phyloP scores from a whole-genome alignment of 2,329 filamentous ascomycete species.

The Phialophora expanda region DNA sequence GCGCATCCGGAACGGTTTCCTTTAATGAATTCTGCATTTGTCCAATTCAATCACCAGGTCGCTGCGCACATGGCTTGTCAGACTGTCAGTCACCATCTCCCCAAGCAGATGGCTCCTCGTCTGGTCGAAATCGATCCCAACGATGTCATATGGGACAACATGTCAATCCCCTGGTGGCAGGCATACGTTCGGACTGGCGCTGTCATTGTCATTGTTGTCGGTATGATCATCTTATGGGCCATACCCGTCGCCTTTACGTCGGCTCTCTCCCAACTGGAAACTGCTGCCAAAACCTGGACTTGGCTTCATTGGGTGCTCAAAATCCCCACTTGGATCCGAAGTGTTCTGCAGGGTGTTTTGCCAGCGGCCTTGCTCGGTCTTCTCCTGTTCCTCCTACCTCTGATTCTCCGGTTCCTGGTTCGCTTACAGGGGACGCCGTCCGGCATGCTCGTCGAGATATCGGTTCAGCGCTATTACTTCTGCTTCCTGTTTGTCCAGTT shows the following conservation, averaged over 20 bases:
- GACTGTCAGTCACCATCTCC: constrained; percentile 84
- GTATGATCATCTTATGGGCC: constrained; percentile 86
- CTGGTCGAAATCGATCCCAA: constrained; percentile 91
- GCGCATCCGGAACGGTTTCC: constrained; percentile 83
- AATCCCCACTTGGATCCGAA: constrained; percentile 66
- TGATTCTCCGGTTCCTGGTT: constrained; percentile 76
- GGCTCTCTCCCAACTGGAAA: constrained; percentile 75
- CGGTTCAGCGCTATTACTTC: constrained; percentile 94
- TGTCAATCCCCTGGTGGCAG: constrained; percentile 95
- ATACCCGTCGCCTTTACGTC: constrained; percentile 89
- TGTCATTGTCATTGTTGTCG: constrained; percentile 69
- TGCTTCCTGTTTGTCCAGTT: constrained; percentile 92
- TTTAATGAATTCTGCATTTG: constrained; percentile 93
- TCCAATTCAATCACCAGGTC: constrained; percentile 98
- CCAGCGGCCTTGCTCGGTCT: constrained; percentile 78
- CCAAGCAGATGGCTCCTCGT: constrained; percentile 89
- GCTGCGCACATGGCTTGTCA: constrained; percentile 99
- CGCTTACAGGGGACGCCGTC: constrained; percentile 80
- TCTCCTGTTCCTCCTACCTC: constrained; percentile 78
- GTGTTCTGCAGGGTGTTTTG: constrained; percentile 81
- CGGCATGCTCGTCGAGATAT: constrained; percentile 75
- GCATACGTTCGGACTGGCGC: constrained; percentile 73
- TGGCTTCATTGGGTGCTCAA: constrained; percentile 74
- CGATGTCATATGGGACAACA: constrained; percentile 96
- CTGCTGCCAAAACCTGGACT: constrained; percentile 66